Evolutionary conservation across 2,329 filamentous ascomycete genomes (phyloP).

Genomic region (Paecilomyces variotii): DNA sequence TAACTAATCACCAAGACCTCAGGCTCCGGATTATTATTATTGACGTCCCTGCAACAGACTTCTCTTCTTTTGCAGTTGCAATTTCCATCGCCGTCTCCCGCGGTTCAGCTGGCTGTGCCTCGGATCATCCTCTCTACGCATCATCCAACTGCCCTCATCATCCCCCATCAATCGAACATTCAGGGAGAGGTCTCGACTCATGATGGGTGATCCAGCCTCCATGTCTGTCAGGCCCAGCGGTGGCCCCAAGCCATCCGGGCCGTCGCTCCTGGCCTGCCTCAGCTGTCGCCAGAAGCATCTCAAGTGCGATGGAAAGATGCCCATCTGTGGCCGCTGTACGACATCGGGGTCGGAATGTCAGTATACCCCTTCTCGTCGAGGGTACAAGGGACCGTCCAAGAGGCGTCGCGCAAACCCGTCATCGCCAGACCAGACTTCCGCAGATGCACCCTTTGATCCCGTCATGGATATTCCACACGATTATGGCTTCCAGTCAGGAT

Average conservation of each 20-base stretch:
- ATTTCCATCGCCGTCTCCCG: not conserved
- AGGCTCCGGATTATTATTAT: no score
- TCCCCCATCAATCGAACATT: not conserved
- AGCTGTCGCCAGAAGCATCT: slow-evolving; percentile 55
- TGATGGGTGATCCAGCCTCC: slow-evolving; percentile 20
- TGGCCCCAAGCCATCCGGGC: slow-evolving; percentile 20
- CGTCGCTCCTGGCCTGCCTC: slow-evolving; percentile 40
- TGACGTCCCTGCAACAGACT: not conserved
- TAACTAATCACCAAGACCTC: not conserved
- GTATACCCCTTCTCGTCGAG: slow-evolving; percentile 66
- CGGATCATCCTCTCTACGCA: not conserved
- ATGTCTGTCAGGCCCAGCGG: slow-evolving; percentile 7
- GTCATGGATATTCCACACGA: slow-evolving; percentile 31
- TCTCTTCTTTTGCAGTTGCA: not conserved
- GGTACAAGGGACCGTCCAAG: slow-evolving; percentile 62
- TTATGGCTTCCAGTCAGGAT: slow-evolving; percentile 28
- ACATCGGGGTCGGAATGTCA: slow-evolving; percentile 54
- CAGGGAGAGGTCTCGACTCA: slow-evolving; percentile 5
- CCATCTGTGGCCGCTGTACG: slow-evolving; percentile 59
- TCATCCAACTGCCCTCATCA: not conserved
- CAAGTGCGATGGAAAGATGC: slow-evolving; percentile 64
- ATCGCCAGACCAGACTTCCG: slow-evolving; percentile 38
- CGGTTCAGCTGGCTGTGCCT: not conserved
- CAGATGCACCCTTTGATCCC: slow-evolving; percentile 34
- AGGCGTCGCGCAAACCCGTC: slow-evolving; percentile 31